Base-by-base conservation (phyloP, 2,329 filamentous ascomycete species). In the Scytalidium lignicola region DNA sequence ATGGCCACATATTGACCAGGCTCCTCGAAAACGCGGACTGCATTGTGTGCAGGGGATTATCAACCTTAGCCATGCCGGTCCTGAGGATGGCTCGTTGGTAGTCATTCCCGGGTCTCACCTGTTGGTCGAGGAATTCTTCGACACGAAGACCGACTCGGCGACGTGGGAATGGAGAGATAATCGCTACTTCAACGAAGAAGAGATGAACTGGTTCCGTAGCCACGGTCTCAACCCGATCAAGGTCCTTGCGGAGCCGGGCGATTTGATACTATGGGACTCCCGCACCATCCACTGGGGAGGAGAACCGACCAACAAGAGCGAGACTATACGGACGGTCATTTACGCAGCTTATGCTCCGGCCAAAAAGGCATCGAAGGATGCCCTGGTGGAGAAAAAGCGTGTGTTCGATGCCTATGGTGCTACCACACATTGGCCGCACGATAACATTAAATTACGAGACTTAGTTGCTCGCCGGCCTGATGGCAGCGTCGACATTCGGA, bases 211-310 rank as follows among this genome's bases (percentile, higher is more conserved):
- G 70, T 73, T 72, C 45, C 51, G 67, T 40, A 59, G 65, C 8
- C 58, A 59, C 1, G 71, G 71, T 0, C 70, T 65, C 52, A 63
- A 66, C 48, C 48, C 67, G 6, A 41, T 66, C 39, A 74, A 74
- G 59, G 57, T 73, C 7, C 60, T 63, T 44, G 58, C 66, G 18
- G 71, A 69, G 15, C 66, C 69, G 10, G 71, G 71, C 5, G 71
- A 73, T 49, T 58, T 74, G 50, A 64, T 74, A 4, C 59, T 74
- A 6, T 73, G 72, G 73, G 72, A 74, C 51, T 70, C 68, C 3
- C 61, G 74, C 3, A 72, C 70, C 0, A 69, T 75, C 45, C 74
- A 78, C 57, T 76, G 67, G 43, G 67, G 67, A 13, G 47, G 60
- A 3, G 62, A 65, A 20, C 65, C 67, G 0, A 60, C 43, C 1